Base-by-base conservation (phyloP, 2,329 filamentous ascomycete genomes). In the Trichophyton rubrum region DNA sequence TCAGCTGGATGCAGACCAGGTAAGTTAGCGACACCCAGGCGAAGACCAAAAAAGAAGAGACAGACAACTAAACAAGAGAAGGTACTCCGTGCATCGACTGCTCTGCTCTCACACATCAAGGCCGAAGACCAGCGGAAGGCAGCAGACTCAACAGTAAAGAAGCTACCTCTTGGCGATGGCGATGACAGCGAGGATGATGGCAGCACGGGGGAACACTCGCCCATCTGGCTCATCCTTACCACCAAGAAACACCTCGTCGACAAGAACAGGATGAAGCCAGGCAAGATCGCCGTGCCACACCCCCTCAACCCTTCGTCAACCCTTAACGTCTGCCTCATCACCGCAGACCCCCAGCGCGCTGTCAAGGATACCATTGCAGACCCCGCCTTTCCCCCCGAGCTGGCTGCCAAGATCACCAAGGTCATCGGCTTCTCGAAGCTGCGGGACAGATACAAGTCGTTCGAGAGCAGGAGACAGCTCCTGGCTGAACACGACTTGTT, bases 401-500 rank as follows among this genome's bases (percentile, higher is more conserved):
- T 90, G 63, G 79, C 82, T 68, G 81, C 82, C 70, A 83, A 84
- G 67, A 85, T 92, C 69, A 85, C 84, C 58, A 82, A 85, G 65
- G 82, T 99, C 53, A 86, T 97, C 68, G 90, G 90, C 68, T 78
- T 91, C 66, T 81, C 82, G 68, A 95, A 97, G 75, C 80, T 99
- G 67, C 92, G 92, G 77, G 82, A 86, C 67, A 92, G 93, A 78
- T 96, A 88, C 81, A 86, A 88, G 78, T 84, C 88, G 63, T 99
- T 89, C 75, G 93, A 99, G 78, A 85, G 84, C 59, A 85, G 89
- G 74, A 82, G 93, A 65, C 89, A 93, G 73, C 82, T 99, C 40
- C 82, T 87, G 64, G 79, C 84, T 51, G 89, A 96, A 73, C 90
- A 96, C 74, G 93, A 97, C 72, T 78, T 97, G 61, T 97, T 99